Evolutionary conservation across 495 filamentous ascomycete species (phyloP), one percentile per base, ranked within the genome.

Genomic region (Xylaria flabelliformis): DNA sequence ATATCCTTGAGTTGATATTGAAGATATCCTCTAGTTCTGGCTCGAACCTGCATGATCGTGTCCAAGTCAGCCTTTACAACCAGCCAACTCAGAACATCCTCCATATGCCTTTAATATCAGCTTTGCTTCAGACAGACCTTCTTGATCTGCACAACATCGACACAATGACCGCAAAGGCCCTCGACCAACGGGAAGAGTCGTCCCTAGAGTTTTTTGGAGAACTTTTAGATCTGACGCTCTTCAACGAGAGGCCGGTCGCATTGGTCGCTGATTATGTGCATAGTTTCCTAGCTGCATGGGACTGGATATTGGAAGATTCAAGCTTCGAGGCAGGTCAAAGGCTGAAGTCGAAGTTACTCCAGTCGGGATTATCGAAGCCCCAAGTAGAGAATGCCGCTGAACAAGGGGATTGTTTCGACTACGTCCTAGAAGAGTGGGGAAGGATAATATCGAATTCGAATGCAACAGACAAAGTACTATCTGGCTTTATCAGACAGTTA

Each of bases 341-440:
- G 48, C 86, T 98, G 59, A 89, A 93, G 75, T 84, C 88, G 67
- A 94, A 94, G 75, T 83, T 98, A 55, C 88, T 89, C 41, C 85
- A 85, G 69, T 89, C 87, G 48, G 88, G 89, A 4, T 82, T 90
- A 9, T 85, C 86, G 1, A 88, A 90, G 64, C 75, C 80, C 8
- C 77, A 78, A 42, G 26, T 68, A 2, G 76, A 77, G 53, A 62
- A 74, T 39, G 69, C 36, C 15, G 44, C 67, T 1, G 79, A 81
- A 26, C 90, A 90, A 75, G 88, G 89, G 56, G 91, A 95, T 65
- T 95, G 97, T 74, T 89, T 97, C 82, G 92, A 97, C 75, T 98
- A 98, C 77, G 87, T 97, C 53, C 97, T 99, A 78, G 92, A 91
- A 12, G 96, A 98, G 79, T 99, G 96, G 96, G 87, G 94, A 69